Base-by-base conservation (phyloP, 2,329 filamentous ascomycete genomes). In the Arthroderma sp. region DNA sequence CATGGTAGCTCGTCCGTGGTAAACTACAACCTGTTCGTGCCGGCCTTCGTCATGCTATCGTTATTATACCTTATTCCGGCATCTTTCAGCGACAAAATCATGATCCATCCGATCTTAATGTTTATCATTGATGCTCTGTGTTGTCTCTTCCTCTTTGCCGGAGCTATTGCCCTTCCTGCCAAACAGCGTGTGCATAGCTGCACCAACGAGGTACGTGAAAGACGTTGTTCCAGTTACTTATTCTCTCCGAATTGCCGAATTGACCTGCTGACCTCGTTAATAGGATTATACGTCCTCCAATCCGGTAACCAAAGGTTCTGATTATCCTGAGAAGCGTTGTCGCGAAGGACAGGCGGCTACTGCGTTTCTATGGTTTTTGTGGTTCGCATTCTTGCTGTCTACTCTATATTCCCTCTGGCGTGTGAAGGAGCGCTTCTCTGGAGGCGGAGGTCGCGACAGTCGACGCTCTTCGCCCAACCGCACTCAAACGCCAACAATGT, bases 341-440 rank as follows among this genome's bases (percentile, higher is more conserved):
- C 75, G 73, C 41, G 77, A 80, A 65, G 76, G 75, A 8, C 76
- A 79, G 64, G 77, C 77, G 4, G 65, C 74, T 1, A 70, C 67
- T 21, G 77, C 77, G 0, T 80, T 80, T 69, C 67, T 79, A 53
- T 80, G 76, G 76, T 77, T 80, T 61, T 69, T 67, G 7, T 79
- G 73, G 68, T 73, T 69, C 39, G 64, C 71, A 4, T 79, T 73
- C 60, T 66, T 73, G 44, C 69, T 65, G 4, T 75, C 73, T 5
- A 61, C 74, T 53, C 59, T 74, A 56, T 62, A 76, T 55, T 76
- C 73, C 1, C 56, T 70, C 59, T 60, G 77, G 47, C 62, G 65
- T 58, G 63, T 68, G 19, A 70, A 72, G 52, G 63, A 68, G 13
- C 28, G 35, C 9, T 58, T 54, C 33, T 58, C 56, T 13, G 54